phyloP scores from a whole-genome alignment of 2,329 filamentous ascomycete genomes.

The Talaromyces sp. region DNA sequence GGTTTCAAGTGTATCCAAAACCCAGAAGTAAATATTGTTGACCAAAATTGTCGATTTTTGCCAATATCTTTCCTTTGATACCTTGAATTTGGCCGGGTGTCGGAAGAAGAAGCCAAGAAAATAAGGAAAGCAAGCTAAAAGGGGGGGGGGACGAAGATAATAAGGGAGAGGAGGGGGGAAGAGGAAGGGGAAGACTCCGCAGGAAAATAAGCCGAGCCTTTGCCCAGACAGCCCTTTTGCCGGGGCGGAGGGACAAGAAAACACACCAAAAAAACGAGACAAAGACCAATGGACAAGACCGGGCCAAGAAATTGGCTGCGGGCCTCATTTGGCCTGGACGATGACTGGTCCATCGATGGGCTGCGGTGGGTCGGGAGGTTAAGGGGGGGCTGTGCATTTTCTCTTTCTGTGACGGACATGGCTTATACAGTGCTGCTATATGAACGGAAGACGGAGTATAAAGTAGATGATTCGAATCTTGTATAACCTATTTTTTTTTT shows the following conservation, averaged over 20 bases:
- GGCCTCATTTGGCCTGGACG: conserved; percentile 18
- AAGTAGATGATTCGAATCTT: too few species aligned
- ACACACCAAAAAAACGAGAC: conserved; percentile 20
- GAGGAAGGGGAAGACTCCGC: conserved; percentile 18
- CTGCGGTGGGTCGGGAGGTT: conserved; percentile 11
- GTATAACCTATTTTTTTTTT: neutral
- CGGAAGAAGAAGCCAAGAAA: neutral
- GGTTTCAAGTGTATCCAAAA: neutral
- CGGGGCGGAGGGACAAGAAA: conserved; percentile 35
- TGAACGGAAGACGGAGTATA: too few species aligned
- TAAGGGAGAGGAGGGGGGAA: conserved; percentile 5
- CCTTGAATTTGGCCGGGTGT: neutral
- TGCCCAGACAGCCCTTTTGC: conserved; percentile 39
- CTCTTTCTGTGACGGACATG: neutral
- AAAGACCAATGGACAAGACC: conserved; percentile 32
- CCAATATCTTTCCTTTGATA: neutral
- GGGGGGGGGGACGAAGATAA: conserved; percentile 6
- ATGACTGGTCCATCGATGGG: conserved; percentile 16
- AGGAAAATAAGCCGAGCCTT: conserved; percentile 34
- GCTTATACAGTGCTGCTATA: too few species aligned
- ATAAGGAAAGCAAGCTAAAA: neutral
- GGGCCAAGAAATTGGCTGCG: conserved; percentile 37
- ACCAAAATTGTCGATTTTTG: neutral
- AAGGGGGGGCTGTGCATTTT: conserved; percentile 17
- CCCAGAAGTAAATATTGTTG: too few species aligned